These are phyloP conservation scores for Penicillium waksmanii DNA, from an alignment of 495 filamentous ascomycete species.

Conservation along the genomic window DNA sequence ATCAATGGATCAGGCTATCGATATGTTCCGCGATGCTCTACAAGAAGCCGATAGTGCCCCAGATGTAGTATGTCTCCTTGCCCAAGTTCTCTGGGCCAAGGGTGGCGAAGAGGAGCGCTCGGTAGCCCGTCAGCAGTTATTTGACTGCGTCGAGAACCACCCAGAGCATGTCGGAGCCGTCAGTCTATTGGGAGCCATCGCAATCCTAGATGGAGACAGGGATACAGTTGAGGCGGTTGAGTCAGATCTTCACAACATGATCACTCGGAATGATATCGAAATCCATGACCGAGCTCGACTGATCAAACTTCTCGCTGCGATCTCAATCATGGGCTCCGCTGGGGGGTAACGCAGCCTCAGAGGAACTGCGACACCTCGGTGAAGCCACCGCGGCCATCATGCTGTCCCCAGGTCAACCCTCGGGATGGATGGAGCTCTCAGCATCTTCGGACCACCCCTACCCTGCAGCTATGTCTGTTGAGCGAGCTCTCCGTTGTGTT, in stretches of 20 bases:
- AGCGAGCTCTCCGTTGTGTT: slow-evolving; percentile 71
- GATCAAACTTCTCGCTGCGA: slow-evolving; percentile 59
- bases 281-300: slow-evolving; percentile 54
- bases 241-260: slow-evolving; percentile 72
- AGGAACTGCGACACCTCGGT: slow-evolving; percentile 43
- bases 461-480: slow-evolving; percentile 78
- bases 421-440: slow-evolving; percentile 77
- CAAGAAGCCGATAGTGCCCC: slow-evolving; percentile 76
- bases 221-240: slow-evolving; percentile 80
- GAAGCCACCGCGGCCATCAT: slow-evolving; percentile 75
- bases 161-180: slow-evolving; percentile 77
- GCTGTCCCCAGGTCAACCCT: slow-evolving; percentile 71
- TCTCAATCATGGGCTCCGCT: slow-evolving; percentile 49
- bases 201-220: slow-evolving; percentile 74
- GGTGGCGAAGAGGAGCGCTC: slow-evolving; percentile 73
- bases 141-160: slow-evolving; percentile 71
- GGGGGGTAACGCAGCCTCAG: slow-evolving; percentile 36
- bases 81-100: slow-evolving; percentile 91
- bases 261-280: slow-evolving; percentile 61
- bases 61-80: slow-evolving; percentile 84
- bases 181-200: slow-evolving; percentile 78
- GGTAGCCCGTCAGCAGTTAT: slow-evolving; percentile 78
- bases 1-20: slow-evolving; percentile 66
- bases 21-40: slow-evolving; percentile 80
- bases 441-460: slow-evolving; percentile 56